Evolutionary conservation across 139 green algal genomes (phyloP), one percentile per base, ranked within the genome.

Genomic region (Parachlorella kessleri): DNA sequence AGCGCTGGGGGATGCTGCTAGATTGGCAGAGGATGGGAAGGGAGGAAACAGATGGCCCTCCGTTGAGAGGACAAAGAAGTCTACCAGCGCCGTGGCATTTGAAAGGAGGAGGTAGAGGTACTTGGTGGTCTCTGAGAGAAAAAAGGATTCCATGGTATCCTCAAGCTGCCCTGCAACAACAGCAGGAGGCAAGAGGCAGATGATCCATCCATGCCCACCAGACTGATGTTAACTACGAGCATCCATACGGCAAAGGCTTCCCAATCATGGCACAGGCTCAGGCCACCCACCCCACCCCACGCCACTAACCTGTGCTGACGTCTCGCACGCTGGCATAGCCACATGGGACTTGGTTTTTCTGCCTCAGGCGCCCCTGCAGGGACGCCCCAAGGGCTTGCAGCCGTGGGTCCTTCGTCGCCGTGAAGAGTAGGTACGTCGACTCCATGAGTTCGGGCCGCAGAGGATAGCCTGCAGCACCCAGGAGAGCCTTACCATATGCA

Each of bases 401-500:
- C 1, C 75, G 70, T 14, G 71, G 63, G n/a, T 73, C 53, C n/a
- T 55, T 9, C 8, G 83, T 82, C 28, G 89, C 82, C 24, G 88
- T 77, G 64, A 95, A 87, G 75, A 99, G 86, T 80, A 95, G 70
- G 85, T 89, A 99, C 3, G 94, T 96, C 66, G 82, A 94, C 89
- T 99, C 96, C 28, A 95, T 89, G 42, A 98, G 84, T 80, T 99
- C 96, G 4, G 96, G 96, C 33, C 96, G 85, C 68, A 97, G 81
- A 6, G 88, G 89, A 55, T 91, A 91, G 72, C 81, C 81, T 72
- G 36, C 36, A 54, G 42, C n/a, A n/a, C n/a, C n/a, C n/a, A n/a
- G n/a, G n/a, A n/a, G n/a, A n/a, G n/a, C n/a, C n/a, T n/a, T n/a
- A n/a, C n/a, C n/a, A n/a, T n/a, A n/a, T n/a, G n/a, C n/a, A n/a